These are phyloP conservation scores for Pichia sp. DNA, from an alignment of 1,139 yeast species.

Conservation along the genomic window DNA sequence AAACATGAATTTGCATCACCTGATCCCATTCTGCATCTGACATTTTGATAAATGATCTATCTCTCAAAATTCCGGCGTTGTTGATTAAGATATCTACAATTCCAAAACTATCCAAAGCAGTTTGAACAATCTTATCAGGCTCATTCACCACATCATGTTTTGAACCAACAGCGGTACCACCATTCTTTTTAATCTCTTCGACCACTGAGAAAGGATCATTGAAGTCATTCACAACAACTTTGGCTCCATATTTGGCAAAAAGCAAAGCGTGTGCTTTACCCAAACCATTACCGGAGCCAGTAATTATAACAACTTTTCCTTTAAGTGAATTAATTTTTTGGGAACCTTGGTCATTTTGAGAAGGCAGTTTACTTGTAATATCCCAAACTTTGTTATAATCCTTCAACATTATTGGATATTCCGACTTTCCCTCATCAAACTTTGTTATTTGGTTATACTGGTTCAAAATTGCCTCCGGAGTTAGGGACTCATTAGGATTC, in stretches of 20 bases:
- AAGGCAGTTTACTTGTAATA: conserved; percentile 45
- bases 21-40: conserved; percentile 76
- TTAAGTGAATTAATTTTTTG: conserved; percentile 47
- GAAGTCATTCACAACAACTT: conserved; percentile 90
- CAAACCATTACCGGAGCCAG: conserved; percentile 95
- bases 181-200: conserved; percentile 57
- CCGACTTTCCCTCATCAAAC: conserved; percentile 46
- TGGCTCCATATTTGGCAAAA: conserved; percentile 89
- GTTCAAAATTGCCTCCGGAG: conserved; percentile 78
- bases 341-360: conserved; percentile 46
- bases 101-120: conserved; percentile 73
- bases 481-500: conserved; percentile 64
- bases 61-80: conserved; percentile 93
- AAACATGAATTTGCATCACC: conserved; percentile 75
- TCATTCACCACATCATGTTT: conserved; percentile 74
- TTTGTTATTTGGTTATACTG: conserved; percentile 58
- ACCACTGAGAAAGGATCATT: conserved; percentile 70
- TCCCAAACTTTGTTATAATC: conserved; percentile 50
- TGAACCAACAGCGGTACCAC: conserved; percentile 85
- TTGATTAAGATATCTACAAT: conserved; percentile 79
- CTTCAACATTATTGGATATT: conserved; percentile 58
- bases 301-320: conserved; percentile 81
- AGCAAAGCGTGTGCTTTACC: conserved; percentile 85
- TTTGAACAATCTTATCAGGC: conserved; percentile 68
- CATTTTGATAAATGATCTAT: conserved; percentile 82